Evolutionary conservation across 202 grass and related monocot genomes (phyloP), one percentile per base, ranked within the genome.

Genomic region (Setaria italica): DNA sequence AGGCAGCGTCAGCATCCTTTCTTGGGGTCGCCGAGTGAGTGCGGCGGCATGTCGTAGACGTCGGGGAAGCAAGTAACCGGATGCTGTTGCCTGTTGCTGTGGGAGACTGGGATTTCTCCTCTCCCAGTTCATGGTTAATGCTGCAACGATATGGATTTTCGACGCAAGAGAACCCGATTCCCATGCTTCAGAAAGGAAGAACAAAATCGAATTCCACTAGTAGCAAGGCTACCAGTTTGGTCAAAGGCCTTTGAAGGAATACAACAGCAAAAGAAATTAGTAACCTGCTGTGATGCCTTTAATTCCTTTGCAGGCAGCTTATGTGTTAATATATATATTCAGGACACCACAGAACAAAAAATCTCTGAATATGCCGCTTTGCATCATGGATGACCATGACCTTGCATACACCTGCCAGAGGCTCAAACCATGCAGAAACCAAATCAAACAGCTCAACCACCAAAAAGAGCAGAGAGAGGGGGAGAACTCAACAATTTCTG

Each of bases 41-140:
- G 37, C 62, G 49, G 48, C 15, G 14, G 72, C 49, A 55, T 51
- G 80, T 63, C 21, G 58, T 80, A 81, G 65, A 70, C 79, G 14
- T 1, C 11, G 45, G 30, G 55, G 54, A 25, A 77, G 70, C 6
- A 30, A 49, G 29, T 11, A 13, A 67, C 45, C 64, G 5, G 54
- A 51, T 76, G 50, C 72, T 35, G 15, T 19, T 20, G 39, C 64
- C 10, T 71, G 55, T 70, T 54, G 21, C 32, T 62, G 45, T 48
- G 34, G 43, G 37, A 6, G 50, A 48, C 43, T 56, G 19, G 2
- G 29, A 39, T 78, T 58, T 57, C 77, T 29, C 17, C 5, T 55
- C 59, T 49, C 6, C 20, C 62, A 54, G 32, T 50, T 9, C 37
- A 35, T 6, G 62, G 29, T 30, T 42, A 62, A 57, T 35, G 32